Evolutionary conservation across 2,329 filamentous ascomycete species (phyloP).

Genomic region (Colletotrichum salicis): DNA sequence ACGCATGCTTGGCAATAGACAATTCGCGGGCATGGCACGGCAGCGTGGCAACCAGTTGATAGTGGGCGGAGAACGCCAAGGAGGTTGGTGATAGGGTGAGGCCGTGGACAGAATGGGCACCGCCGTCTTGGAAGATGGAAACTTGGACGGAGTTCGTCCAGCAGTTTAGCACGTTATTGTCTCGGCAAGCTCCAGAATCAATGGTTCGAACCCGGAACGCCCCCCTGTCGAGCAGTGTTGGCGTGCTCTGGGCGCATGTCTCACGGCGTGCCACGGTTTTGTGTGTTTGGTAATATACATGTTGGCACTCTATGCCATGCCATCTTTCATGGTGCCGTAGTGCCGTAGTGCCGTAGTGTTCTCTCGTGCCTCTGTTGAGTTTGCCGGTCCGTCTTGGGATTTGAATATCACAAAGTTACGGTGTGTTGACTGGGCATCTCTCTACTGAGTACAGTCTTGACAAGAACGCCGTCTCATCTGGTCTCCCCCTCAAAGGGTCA

Average conservation of each 20-base stretch:
- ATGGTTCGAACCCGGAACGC: constrained; percentile 1
- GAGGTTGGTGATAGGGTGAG: constrained; percentile 18
- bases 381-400: neutral
- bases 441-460: neutral
- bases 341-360: neutral
- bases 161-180: constrained; percentile 7
- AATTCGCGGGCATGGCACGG: constrained; percentile 35
- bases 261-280: constrained; percentile 21
- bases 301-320: neutral
- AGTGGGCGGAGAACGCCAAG: constrained; percentile 34
- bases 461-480: neutral
- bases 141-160: constrained; percentile 20
- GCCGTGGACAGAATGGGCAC: constrained; percentile 3
- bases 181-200: constrained; percentile 25
- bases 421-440: neutral
- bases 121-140: constrained; percentile 6
- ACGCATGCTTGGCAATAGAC: constrained; percentile 34
- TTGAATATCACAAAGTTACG: neutral
- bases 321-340: constrained; percentile 3
- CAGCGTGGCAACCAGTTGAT: constrained; percentile 33
- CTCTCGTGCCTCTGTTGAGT: neutral
- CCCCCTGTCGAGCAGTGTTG: constrained; percentile 32
- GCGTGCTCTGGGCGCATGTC: constrained; percentile 29
- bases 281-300: neutral
- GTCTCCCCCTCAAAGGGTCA: neutral